Evolutionary conservation across 2,329 filamentous ascomycete genomes (phyloP), one percentile per base, ranked within the genome.

Genomic region (Aureobasidium sp.): DNA sequence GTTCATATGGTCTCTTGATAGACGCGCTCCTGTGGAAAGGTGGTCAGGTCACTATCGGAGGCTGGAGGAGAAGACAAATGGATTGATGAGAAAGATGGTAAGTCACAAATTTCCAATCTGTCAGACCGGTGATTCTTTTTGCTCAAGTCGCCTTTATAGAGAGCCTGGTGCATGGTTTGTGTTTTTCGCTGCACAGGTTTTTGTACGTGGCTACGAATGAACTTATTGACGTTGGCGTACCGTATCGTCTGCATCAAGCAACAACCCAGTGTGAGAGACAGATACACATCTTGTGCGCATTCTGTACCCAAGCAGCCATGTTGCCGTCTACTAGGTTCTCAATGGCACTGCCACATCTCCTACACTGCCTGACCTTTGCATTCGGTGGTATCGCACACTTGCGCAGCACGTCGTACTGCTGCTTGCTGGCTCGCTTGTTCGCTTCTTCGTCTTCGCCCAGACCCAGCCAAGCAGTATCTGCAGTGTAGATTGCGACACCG

Each of bases 381-480:
- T 64, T 69, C 20, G 67, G 70, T 45, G 66, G 68, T 12, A 79
- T 69, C n/a, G 74, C 73, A 57, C 74, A 73, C 75, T 82, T 85
- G 70, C 80, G 79, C 39, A 85, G 73, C 31, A 83, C 78, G 69
- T 86, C 84, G 9, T 77, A 27, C 87, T 52, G 79, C 69, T 86
- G 80, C 34, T 78, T 76, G n/a, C 80, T 79, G 64, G 82, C 83
- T 72, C 87, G 90, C 11, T 80, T 74, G 5, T 80, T 82, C 20
- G 77, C 76, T 15, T 74, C 74, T 63, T 86, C 84, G 59, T 86
- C 81, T 11, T 82, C 61, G 36, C 61, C 80, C 15, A 90, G 77
- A 5, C 88, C 87, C 12, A 94, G 78, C 71, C 89, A 82, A 53
- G 79, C 80, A 61, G 86, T 90, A 70, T 94, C 84, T 53, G 84